Evolutionary conservation across 2,329 filamentous ascomycete species (phyloP).

Genomic region (Fusarium circinatum): DNA sequence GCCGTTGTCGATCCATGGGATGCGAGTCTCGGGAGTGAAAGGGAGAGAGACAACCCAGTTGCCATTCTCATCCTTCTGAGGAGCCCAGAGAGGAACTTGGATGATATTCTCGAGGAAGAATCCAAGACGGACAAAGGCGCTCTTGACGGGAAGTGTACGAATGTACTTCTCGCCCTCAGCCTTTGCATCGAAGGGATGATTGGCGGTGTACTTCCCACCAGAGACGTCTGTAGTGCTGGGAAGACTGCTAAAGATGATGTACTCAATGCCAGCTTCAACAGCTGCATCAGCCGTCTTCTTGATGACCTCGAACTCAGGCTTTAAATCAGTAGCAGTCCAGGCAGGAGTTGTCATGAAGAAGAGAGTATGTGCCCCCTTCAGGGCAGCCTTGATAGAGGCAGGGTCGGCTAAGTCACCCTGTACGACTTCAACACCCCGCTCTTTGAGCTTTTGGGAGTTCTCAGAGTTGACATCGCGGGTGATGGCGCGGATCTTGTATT

Average conservation of each 20-base stretch:
- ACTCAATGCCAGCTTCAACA: slow-evolving; percentile 50
- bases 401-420: slow-evolving; percentile 54
- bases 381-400: slow-evolving; percentile 52
- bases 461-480: slow-evolving; percentile 56
- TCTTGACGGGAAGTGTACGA: slow-evolving; percentile 55
- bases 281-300: slow-evolving; percentile 54
- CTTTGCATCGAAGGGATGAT: slow-evolving; percentile 62
- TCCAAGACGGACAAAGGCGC: slow-evolving; percentile 54
- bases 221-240: slow-evolving; percentile 49
- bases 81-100: slow-evolving; percentile 43
- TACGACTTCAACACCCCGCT: slow-evolving; percentile 47
- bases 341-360: slow-evolving; percentile 59
- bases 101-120: slow-evolving; percentile 55
- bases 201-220: slow-evolving; percentile 47
- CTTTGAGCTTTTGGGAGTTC: slow-evolving; percentile 46
- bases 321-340: slow-evolving; percentile 48
- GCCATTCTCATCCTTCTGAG: slow-evolving; percentile 45
- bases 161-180: slow-evolving; percentile 64
- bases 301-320: slow-evolving; percentile 51
- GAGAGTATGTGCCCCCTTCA: slow-evolving; percentile 58
- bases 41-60: slow-evolving; percentile 41
- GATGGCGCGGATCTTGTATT: slow-evolving; percentile 61
- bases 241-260: slow-evolving; percentile 55
- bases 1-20: slow-evolving; percentile 58
- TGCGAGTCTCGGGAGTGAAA: slow-evolving; percentile 38